phyloP scores from a whole-genome alignment of 2,329 filamentous ascomycete genomes.

The Clonostachys byssicola region DNA sequence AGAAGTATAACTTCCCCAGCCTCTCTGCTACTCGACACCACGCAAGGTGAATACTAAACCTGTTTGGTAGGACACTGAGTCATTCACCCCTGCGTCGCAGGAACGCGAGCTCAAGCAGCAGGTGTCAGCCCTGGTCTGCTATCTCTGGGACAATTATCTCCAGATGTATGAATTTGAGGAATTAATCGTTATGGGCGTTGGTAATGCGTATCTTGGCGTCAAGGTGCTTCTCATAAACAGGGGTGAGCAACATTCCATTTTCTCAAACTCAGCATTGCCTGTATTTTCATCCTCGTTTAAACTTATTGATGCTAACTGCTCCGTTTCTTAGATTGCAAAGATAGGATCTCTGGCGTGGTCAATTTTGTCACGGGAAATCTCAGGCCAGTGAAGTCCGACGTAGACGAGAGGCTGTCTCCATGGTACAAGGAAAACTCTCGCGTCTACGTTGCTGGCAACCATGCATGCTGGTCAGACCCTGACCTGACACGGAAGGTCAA shows the following conservation, averaged over 20 bases:
- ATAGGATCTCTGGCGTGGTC: conserved; percentile 66
- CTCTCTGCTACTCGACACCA: too few relatives aligned
- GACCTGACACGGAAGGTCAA: conserved; percentile 55
- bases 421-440: conserved; percentile 85
- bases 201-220: conserved; percentile 82
- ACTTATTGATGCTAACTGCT: conserved; percentile 7
- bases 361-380: conserved; percentile 79
- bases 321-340: conserved; percentile 50
- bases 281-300: neutral
- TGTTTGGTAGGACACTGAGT: conserved; percentile 35
- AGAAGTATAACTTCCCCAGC: conserved; percentile 36
- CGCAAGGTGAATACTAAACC: too few relatives aligned
- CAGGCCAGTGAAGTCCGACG: conserved; percentile 74
- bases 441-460: conserved; percentile 72
- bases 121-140: conserved; percentile 72
- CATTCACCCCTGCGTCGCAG: conserved; percentile 36
- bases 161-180: conserved; percentile 69
- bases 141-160: conserved; percentile 97
- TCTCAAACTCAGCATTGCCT: neutral
- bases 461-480: conserved; percentile 69
- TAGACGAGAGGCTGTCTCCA: conserved; percentile 63
- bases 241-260: conserved; percentile 39
- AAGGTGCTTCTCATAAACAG: conserved; percentile 76
- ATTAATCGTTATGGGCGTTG: conserved; percentile 82
- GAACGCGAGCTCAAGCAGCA: conserved; percentile 50